These are phyloP conservation scores for Daedaleopsis sinensis DNA, from an alignment of 768 basidiomycete genomes.

Conservation along the genomic window DNA sequence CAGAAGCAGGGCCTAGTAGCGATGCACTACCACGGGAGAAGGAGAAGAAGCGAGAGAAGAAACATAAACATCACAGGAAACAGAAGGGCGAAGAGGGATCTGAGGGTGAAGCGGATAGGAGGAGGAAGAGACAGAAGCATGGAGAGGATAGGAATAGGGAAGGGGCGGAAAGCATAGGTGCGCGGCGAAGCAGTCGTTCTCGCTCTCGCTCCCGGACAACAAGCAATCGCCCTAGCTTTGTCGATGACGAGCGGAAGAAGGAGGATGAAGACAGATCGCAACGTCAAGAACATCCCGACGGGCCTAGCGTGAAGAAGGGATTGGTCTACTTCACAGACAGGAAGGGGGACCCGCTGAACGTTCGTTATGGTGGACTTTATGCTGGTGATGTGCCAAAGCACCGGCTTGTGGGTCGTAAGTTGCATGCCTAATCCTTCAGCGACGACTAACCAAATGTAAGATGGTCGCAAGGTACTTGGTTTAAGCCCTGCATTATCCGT, in stretches of 20 bases:
- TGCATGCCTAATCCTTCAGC: constrained; percentile 5
- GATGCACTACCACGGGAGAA: constrained; percentile 30
- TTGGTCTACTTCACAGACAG: constrained; percentile 63
- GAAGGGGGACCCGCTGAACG: constrained; percentile 66
- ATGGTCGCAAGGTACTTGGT: constrained; percentile 66
- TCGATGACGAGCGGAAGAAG: constrained; percentile 37
- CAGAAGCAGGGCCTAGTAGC: constrained; percentile 54
- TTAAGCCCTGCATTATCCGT: constrained; percentile 53
- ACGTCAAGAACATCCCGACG: constrained; percentile 23
- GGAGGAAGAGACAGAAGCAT: constrained; percentile 26
- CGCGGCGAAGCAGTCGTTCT: constrained; percentile 7
- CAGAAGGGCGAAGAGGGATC: constrained; percentile 3
- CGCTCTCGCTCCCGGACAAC: neutral
- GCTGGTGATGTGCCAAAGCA: constrained; percentile 70
- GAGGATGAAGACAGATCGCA: constrained; percentile 38
- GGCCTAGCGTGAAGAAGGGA: constrained; percentile 23
- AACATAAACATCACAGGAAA: constrained; percentile 17
- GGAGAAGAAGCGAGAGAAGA: constrained; percentile 16
- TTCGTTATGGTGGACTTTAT: constrained; percentile 68
- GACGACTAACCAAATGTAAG: constrained; percentile 55
- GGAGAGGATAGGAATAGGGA: constrained; percentile 33
- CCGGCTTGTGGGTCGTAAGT: constrained; percentile 58
- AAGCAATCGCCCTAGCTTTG: constrained; percentile 8
- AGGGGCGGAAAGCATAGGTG: constrained; percentile 22
- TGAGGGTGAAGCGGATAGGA: constrained; percentile 6